Evolutionary conservation across 2,329 filamentous ascomycete genomes (phyloP), one percentile per base, ranked within the genome.

Genomic region (Penicillium aurantiogriseum): DNA sequence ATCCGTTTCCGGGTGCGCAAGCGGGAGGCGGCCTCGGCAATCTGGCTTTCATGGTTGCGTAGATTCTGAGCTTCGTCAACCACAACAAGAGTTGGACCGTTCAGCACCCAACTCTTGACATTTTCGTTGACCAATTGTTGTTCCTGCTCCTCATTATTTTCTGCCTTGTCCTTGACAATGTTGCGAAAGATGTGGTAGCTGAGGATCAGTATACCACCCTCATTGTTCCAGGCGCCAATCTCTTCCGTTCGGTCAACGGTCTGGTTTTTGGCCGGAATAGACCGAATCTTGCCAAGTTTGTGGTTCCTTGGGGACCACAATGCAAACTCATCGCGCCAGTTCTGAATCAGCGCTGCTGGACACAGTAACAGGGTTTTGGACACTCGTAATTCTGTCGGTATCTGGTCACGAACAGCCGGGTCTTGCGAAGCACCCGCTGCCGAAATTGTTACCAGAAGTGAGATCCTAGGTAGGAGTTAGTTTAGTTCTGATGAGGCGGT

Each of bases 31-130:
- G 83, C 80, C 38, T 73, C 62, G 43, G 85, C 78, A 35, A 88
- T 76, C 21, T 79, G 74, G 0, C 86, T 79, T 0, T 69, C 71
- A 0, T 78, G 73, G 60, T 91, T 92, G 73, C 94, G 96, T 69
- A 96, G 76, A 23, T 74, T 78, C 69, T 97, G 92, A 0, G 91
- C 92, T 73, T 97, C 92, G 68, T 97, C 92, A 0, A 88, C 90
- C 50, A 97, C 76, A 23, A 96, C 86, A 45, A 96, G 83, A 59
- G 83, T 89, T 0, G 92, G 85, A 0, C 80, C 77, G 4, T 87
- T 66, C 1, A 85, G 72, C 7, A 96, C 74, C 31, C 83, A 75
- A 10, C 78, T 68, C 33, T 70, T 70, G 10, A 80, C 63, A n/a
- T 63, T 74, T 52, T 62, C 54, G 2, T 45, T 36, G 33, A 19